Conservation (phyloP, 495 filamentous ascomycete species). For the Letharia lupina region DNA sequence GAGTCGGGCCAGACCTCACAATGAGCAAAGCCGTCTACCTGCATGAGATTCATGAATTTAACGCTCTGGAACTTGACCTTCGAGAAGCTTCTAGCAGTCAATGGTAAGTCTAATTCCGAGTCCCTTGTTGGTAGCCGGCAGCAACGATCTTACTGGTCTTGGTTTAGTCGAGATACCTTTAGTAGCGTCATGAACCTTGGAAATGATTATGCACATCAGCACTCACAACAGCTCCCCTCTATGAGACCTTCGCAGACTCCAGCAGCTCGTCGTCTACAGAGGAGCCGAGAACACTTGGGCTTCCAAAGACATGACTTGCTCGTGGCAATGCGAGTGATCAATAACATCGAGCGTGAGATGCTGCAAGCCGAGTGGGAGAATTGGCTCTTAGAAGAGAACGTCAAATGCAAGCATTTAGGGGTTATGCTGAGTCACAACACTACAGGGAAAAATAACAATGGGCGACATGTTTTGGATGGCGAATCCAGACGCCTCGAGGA, state of each 20-base stretch:
- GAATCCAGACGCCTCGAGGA: neutral
- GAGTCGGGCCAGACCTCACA: constrained; percentile 64
- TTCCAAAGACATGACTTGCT: constrained; percentile 84
- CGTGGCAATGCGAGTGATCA: constrained; percentile 83
- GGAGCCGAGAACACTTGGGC: constrained; percentile 72
- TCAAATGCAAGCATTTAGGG: constrained; percentile 15
- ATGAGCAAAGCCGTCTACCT: constrained; percentile 85
- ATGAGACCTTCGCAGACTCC: constrained; percentile 25
- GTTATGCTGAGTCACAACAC: constrained; percentile 9
- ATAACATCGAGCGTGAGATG: constrained; percentile 78
- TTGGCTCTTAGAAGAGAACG: constrained; percentile 65
- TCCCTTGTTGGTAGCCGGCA: neutral
- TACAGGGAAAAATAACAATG: neutral
- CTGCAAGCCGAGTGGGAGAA: constrained; percentile 81
- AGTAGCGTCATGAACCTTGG: constrained; percentile 40
- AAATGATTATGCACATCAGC: neutral
- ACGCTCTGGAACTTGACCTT: constrained; percentile 30
- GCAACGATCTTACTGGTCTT: neutral
- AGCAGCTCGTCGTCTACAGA: constrained; percentile 57
- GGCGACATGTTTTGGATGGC: constrained; percentile 1
- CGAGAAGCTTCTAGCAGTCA: constrained; percentile 22
- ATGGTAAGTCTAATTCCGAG: constrained; percentile 26
- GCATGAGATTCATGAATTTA: constrained; percentile 66
- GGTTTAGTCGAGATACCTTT: constrained; percentile 44
- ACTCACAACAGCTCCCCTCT: neutral